These are phyloP conservation scores for Vararia minispora DNA, from an alignment of 768 basidiomycete species.

Conservation along the genomic window DNA sequence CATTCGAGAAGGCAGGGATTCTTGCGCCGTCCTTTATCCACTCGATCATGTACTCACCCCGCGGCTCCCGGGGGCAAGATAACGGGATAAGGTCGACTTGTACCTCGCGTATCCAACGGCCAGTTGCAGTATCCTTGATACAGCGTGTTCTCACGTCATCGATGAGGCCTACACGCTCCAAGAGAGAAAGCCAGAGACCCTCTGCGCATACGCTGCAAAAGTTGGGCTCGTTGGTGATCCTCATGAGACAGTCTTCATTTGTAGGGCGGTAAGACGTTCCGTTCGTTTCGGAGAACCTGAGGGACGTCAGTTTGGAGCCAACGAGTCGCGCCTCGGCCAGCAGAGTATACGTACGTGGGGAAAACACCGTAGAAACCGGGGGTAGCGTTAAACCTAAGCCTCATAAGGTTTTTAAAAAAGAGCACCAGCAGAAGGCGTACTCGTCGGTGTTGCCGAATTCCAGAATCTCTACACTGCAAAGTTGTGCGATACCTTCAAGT, in stretches of 20 bases:
- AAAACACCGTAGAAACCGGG: constrained; percentile 55
- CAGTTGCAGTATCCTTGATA: no score
- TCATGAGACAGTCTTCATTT: constrained; percentile 78
- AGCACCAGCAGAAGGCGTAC: constrained; percentile 26
- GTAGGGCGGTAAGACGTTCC: constrained; percentile 69
- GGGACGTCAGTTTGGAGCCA: background rate
- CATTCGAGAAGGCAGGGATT: no score
- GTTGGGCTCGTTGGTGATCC: constrained; percentile 52
- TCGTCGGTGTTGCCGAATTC: constrained; percentile 58
- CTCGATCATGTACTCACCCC: no score
- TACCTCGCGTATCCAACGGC: no score
- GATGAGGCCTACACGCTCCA: constrained; percentile 48
- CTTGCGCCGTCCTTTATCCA: no score
- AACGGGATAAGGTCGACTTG: no score
- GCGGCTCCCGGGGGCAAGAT: no score
- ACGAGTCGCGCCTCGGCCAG: no score
- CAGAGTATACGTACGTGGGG: constrained; percentile 46
- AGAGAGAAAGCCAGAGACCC: constrained; percentile 60
- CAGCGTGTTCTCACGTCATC: no score
- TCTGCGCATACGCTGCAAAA: constrained; percentile 71
- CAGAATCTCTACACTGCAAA: constrained; percentile 67
- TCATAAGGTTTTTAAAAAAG: constrained; percentile 2
- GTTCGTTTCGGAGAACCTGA: constrained; percentile 54
- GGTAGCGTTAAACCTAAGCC: constrained; percentile 44
- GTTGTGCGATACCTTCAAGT: constrained; percentile 46